A percentile compares a stretch with the other conserved stretches of the same genome.
These are phyloP conservation scores for Uronychia setigera DNA, from an alignment of 73 alveolate genomes.

Conservation along the genomic window DNA sequence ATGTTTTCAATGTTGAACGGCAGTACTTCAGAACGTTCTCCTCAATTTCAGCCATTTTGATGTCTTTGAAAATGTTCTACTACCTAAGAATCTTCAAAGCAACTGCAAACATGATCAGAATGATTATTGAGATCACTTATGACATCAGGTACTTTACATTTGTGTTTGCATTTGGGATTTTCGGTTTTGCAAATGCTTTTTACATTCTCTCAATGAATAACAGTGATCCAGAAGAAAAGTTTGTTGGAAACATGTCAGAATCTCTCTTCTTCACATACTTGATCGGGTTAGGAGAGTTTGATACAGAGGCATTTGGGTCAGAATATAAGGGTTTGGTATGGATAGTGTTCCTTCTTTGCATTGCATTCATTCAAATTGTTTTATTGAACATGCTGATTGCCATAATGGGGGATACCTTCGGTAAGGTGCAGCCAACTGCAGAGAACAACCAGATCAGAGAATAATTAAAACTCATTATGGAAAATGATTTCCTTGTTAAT, in stretches of 20 bases:
- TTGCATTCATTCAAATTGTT: too few relatives aligned
- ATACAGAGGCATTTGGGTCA: constrained; percentile 3
- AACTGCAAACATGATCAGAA: constrained; percentile 21
- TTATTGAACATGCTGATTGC: too few relatives aligned
- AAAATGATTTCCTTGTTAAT: constrained; percentile 25
- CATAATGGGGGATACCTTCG: too few relatives aligned
- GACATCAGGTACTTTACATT: not conserved
- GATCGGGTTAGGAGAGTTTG: constrained; percentile 25
- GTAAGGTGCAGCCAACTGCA: not conserved
- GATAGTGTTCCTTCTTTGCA: too few relatives aligned
- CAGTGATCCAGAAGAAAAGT: not conserved
- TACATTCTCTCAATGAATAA: constrained; percentile 2
- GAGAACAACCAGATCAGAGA: constrained; percentile 25
- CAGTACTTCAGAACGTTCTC: not conserved
- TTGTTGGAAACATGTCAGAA: not conserved
- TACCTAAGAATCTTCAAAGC: constrained; percentile 22
- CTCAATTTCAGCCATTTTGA: constrained; percentile 1
- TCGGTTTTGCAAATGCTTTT: constrained; percentile 20
- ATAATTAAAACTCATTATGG: constrained; percentile 21
- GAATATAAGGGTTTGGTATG: not conserved
- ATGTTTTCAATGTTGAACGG: not conserved
- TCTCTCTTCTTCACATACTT: constrained; percentile 8
- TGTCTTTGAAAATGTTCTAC: constrained; percentile 21
- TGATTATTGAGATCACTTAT: constrained; percentile 20
- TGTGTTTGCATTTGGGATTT: not conserved